Evolutionary conservation across 257 asterid species (phyloP).

Genomic region (Fraxinus cuspidata): DNA sequence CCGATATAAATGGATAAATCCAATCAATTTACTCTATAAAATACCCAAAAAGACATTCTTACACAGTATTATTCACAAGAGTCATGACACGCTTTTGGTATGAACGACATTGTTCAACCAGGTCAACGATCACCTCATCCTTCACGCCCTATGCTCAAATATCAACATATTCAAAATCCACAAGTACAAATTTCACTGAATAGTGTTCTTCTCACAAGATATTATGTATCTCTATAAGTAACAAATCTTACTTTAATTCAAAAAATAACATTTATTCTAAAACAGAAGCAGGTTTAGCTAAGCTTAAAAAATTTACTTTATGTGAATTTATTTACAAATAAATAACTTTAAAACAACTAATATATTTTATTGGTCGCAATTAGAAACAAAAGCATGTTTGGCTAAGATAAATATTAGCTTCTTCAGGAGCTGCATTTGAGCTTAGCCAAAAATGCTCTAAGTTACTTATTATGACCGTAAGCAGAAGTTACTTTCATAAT

Average conservation of each 20-base stretch:
- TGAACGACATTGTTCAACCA: slow-evolving; percentile 89
- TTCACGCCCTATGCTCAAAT: slow-evolving; percentile 64
- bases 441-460: background rate
- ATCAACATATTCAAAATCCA: slow-evolving; percentile 6
- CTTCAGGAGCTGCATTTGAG: background rate
- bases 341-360: background rate
- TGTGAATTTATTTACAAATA: too few species aligned
- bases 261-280: background rate
- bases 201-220: background rate
- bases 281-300: background rate
- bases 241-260: background rate
- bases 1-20: background rate
- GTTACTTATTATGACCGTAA: background rate
- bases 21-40: slow-evolving; percentile 5
- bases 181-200: slow-evolving; percentile 7
- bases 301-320: background rate
- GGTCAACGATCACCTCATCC: slow-evolving; percentile 88
- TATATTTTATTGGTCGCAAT: background rate
- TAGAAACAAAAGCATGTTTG: background rate
- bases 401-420: background rate
- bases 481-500: background rate
- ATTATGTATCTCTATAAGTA: background rate
- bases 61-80: slow-evolving; percentile 88
- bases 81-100: slow-evolving; percentile 91
- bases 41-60: slow-evolving; percentile 35